Conservation (phyloP, 805 yeast genomes). For the Vanderwaltozyma tropicalis region DNA sequence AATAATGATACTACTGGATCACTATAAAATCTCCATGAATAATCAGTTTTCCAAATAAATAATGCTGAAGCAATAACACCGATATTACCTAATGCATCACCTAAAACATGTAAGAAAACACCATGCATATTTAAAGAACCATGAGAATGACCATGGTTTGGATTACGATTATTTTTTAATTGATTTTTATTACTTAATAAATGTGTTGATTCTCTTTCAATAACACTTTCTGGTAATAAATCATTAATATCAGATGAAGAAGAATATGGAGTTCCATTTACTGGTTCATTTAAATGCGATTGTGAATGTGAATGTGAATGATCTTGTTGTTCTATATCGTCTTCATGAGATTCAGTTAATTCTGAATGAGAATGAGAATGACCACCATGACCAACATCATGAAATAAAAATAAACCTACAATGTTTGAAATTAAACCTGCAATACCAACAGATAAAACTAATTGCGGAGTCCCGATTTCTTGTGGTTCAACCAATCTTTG, state of each 20-base stretch:
- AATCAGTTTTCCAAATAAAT: slow-evolving; percentile 89
- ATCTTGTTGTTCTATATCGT: slow-evolving; percentile 1
- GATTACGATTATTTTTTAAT: neutral
- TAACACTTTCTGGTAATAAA: slow-evolving; percentile 21
- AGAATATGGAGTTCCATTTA: slow-evolving; percentile 6
- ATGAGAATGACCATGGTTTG: neutral
- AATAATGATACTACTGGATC: slow-evolving; percentile 82
- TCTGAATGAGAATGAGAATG: slow-evolving; percentile 24
- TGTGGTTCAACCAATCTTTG: slow-evolving; percentile 81
- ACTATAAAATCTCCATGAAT: slow-evolving; percentile 72
- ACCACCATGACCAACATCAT: slow-evolving; percentile 53
- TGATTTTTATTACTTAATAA: slow-evolving; percentile 17
- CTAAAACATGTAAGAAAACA: slow-evolving; percentile 87
- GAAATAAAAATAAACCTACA: slow-evolving; percentile 78
- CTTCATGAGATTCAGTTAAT: slow-evolving; percentile 4
- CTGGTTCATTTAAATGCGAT: slow-evolving; percentile 20
- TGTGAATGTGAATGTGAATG: slow-evolving; percentile 9
- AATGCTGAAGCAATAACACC: slow-evolving; percentile 88
- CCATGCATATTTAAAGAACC: slow-evolving; percentile 95
- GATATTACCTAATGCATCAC: slow-evolving; percentile 91
- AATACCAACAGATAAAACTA: slow-evolving; percentile 71
- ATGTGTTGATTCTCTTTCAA: slow-evolving; percentile 30
- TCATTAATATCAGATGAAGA: slow-evolving; percentile 11
- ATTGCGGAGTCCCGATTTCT: slow-evolving; percentile 67
- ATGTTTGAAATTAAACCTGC: slow-evolving; percentile 78